Base-by-base conservation (phyloP, 768 basidiomycete genomes). In the Strobilomyces dryophilus region DNA sequence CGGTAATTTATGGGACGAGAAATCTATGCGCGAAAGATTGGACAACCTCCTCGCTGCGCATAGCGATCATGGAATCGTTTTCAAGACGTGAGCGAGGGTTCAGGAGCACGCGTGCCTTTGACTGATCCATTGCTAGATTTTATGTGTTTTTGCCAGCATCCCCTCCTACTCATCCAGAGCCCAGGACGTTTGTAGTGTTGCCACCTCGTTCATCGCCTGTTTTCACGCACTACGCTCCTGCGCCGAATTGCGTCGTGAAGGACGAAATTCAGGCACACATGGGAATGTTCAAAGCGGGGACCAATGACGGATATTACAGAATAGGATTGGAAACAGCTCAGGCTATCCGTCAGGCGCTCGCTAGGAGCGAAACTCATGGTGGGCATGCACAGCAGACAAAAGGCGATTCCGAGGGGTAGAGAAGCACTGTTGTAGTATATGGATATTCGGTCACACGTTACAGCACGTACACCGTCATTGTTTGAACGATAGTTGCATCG, bases 251-350 rank as follows among this genome's bases (percentile, higher is more conserved):
- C 4, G 65, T 85, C 24, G 87, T 85, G 0, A 54, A 76, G 21
- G 87, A 93, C 62, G 93, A 95, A 68, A 71, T 95, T 9, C 76
- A 85, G 53, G 93, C 91, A 7, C 94, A 98, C 65, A 89, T 82
- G 34, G 85, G 85, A 32, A 95, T 98, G 88, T 98, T 97, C 70
- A 77, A 79, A 53, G 79, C 82, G 6, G 78, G 75, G 57, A 83
- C 82, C 21, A 95, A 97, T 62, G 92, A 95, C 59, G 92, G 92
- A 18, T 97, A 92, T 70, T 95, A 95, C 63, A 83, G 84, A 60
- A 74, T 97, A 8, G 94, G 92, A 1, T 72, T 95, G 35, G 72
- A 78, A 42, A 79, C 82, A 1, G 84, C 82, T 17, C 75, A 80
- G 46, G 60, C 82, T 24, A 79, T 92, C 53, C 75, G 83, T 49